Conservation (phyloP, 1,284 basidiomycete genomes). For the Gomphus sp. region DNA sequence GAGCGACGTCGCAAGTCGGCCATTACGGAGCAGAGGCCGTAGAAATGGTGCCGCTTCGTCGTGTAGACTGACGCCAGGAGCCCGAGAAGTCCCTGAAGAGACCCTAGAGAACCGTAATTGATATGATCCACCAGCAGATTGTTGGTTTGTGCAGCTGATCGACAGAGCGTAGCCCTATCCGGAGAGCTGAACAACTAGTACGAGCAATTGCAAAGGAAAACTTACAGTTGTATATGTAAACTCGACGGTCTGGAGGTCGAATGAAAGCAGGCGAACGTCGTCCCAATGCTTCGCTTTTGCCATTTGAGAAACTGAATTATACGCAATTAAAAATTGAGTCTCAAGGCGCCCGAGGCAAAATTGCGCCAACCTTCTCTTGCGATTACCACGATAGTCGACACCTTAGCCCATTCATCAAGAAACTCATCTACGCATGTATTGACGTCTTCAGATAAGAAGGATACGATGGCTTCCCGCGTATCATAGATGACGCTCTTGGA, state of each 20-base stretch:
- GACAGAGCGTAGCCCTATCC: slow-evolving; percentile 63
- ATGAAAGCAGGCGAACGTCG: slow-evolving; percentile 72
- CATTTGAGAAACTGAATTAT: slow-evolving; percentile 64
- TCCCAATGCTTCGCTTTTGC: slow-evolving; percentile 58
- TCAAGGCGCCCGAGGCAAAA: neutral
- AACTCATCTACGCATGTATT: slow-evolving; percentile 84
- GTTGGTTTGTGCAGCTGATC: slow-evolving; percentile 65
- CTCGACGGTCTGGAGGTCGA: slow-evolving; percentile 84
- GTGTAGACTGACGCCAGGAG: slow-evolving; percentile 48
- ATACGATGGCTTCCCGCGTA: slow-evolving; percentile 73
- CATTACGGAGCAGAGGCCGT: slow-evolving; percentile 52
- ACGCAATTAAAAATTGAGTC: slow-evolving; percentile 8
- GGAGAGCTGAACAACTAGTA: neutral
- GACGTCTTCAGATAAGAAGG: slow-evolving; percentile 78
- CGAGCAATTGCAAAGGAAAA: neutral
- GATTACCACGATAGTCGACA: slow-evolving; percentile 88
- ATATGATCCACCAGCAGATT: slow-evolving; percentile 53
- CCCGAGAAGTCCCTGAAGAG: slow-evolving; percentile 12
- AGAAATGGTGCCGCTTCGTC: slow-evolving; percentile 65
- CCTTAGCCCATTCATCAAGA: slow-evolving; percentile 82
- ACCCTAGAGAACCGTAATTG: slow-evolving; percentile 62
- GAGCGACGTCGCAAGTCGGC: slow-evolving; percentile 51
- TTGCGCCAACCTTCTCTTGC: slow-evolving; percentile 64
- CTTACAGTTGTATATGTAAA: slow-evolving; percentile 63
- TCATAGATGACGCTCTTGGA: slow-evolving; percentile 84